A percentile compares a stretch with the other conserved stretches of the same genome.
Conservation (phyloP, 2,329 filamentous ascomycete species). For the Fusarium acutatum region DNA sequence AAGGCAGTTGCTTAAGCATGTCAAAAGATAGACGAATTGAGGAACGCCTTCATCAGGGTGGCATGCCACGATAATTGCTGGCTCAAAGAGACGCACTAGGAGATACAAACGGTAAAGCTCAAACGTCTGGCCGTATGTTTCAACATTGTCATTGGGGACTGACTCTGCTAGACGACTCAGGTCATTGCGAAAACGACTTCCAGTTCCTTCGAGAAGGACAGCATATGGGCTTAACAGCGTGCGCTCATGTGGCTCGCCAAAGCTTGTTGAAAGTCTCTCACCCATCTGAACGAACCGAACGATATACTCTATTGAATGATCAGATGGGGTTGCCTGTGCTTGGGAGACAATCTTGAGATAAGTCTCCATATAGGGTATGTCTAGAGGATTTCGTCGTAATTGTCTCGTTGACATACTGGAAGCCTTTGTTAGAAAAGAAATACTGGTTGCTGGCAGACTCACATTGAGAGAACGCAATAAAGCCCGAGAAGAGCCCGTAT, state of each 20-base stretch:
- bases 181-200: conserved; percentile 45
- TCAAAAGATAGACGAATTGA: conserved; percentile 40
- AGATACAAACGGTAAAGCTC: conserved; percentile 48
- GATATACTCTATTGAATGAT: conserved; percentile 47
- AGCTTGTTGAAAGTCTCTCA: conserved; percentile 46
- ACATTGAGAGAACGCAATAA: conserved; percentile 52
- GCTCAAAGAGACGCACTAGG: conserved; percentile 50
- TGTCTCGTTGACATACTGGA: conserved; percentile 50
- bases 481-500: conserved; percentile 51
- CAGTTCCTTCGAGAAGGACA: conserved; percentile 46
- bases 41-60: conserved; percentile 39
- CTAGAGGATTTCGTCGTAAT: conserved; percentile 46
- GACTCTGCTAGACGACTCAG: conserved; percentile 46
- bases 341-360: conserved; percentile 45
- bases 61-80: conserved; percentile 46
- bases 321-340: conserved; percentile 39
- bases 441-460: conserved; percentile 16
- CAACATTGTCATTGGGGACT: conserved; percentile 25
- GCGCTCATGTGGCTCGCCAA: conserved; percentile 44
- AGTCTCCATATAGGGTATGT: conserved; percentile 44
- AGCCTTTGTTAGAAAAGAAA: background rate
- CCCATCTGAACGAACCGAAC: conserved; percentile 48
- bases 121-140: conserved; percentile 25
- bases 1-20: conserved; percentile 49
- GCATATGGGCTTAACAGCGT: conserved; percentile 43